Conservation (phyloP, 1,284 basidiomycete genomes). For the Malassezia cuniculi region DNA sequence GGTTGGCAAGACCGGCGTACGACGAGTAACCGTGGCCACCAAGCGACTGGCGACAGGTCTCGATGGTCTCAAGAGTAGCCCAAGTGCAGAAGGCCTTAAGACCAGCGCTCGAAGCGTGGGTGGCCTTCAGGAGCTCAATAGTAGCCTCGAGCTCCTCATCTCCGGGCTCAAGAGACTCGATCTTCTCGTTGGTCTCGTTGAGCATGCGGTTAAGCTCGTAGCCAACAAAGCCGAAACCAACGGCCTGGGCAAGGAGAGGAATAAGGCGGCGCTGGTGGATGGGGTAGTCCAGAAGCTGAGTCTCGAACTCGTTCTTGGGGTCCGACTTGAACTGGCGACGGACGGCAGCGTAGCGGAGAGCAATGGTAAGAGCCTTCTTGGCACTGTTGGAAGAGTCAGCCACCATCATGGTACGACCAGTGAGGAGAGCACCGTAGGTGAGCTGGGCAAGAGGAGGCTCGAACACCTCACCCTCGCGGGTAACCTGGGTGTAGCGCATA, state of each 20-base stretch:
- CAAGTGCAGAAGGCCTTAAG: constrained; percentile 55
- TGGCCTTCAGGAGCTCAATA: constrained; percentile 52
- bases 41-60: constrained; percentile 51
- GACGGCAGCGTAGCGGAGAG: constrained; percentile 52
- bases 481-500: constrained; percentile 54
- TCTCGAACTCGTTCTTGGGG: constrained; percentile 46
- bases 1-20: constrained; percentile 51
- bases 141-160: constrained; percentile 39
- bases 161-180: constrained; percentile 50
- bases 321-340: constrained; percentile 50
- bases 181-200: constrained; percentile 48
- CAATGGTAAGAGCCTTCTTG: constrained; percentile 51
- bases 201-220: constrained; percentile 46
- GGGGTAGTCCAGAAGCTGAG: constrained; percentile 53
- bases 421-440: constrained; percentile 53
- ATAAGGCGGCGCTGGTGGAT: constrained; percentile 54
- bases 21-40: constrained; percentile 54
- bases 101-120: constrained; percentile 52
- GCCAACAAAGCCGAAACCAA: constrained; percentile 52
- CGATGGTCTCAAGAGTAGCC: constrained; percentile 52
- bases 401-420: constrained; percentile 52
- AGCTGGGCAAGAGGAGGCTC: constrained; percentile 52
- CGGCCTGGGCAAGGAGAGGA: constrained; percentile 51
- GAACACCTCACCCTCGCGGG: constrained; percentile 48
- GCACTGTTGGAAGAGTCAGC: constrained; percentile 50